Conservation (phyloP, 192 early-diverging fungal species). For the Coemansia umbellata region DNA sequence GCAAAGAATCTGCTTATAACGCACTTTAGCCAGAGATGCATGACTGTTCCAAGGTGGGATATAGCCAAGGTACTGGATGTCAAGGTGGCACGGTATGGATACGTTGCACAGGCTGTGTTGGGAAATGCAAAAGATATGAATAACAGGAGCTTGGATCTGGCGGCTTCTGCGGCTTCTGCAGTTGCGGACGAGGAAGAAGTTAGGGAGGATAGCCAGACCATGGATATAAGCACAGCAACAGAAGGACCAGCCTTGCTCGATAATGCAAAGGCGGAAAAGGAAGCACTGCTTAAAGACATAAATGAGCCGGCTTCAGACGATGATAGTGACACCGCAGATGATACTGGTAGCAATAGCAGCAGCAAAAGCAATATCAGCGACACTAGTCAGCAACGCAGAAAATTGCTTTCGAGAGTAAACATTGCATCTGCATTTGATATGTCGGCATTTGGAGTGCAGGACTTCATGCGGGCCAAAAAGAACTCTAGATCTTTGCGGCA, state of each 20-base stretch:
- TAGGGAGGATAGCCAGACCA: background rate
- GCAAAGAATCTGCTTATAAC: slow-evolving; percentile 82
- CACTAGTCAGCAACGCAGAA: no score
- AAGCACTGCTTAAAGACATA: slow-evolving; percentile 18
- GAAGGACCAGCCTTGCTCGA: background rate
- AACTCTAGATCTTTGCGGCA: slow-evolving; percentile 7
- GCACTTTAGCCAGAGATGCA: slow-evolving; percentile 94
- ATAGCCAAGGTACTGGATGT: slow-evolving; percentile 3
- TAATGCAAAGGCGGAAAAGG: slow-evolving; percentile 14
- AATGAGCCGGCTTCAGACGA: slow-evolving; percentile 8
- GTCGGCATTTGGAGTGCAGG: slow-evolving; percentile 16
- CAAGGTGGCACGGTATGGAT: slow-evolving; percentile 21
- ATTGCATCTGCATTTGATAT: slow-evolving; percentile 41
- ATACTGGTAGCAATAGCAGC: background rate
- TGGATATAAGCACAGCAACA: background rate
- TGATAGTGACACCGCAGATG: background rate
- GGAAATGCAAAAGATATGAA: background rate
- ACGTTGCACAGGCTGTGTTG: no score
- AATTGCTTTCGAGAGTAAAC: no score
- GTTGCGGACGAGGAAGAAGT: background rate
- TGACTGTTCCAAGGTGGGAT: slow-evolving; percentile 34
- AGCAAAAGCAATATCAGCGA: slow-evolving; percentile 2
- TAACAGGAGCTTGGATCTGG: background rate
- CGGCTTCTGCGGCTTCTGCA: background rate
- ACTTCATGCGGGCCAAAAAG: slow-evolving; percentile 17